Evolutionary conservation across 192 early-diverging fungal species (phyloP), one percentile per base, ranked within the genome.

Genomic region (Funneliformis mosseae): DNA sequence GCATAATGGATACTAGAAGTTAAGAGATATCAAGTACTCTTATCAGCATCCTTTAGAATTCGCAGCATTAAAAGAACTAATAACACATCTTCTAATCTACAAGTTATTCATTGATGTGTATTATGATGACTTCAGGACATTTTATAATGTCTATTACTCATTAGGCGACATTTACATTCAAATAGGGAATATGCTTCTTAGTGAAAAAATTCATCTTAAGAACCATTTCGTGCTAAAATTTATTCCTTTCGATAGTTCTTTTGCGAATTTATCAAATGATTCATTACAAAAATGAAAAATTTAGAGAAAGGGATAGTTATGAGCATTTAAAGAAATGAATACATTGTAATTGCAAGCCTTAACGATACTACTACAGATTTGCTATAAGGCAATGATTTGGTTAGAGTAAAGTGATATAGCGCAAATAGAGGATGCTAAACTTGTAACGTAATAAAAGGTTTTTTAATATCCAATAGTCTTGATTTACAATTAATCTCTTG

Each of bases 321-420:
- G 41, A 9, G 21, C 23, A 4, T 25, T 0, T 3, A 71, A 46
- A 18, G 21, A 43, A 16, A 6, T 39, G 28, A 71, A 43, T 14
- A 4, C n/a, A 1, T 41, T 18, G 39, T 71, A 42, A 46, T 71
- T 43, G 69, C 69, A 64, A 71, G 69, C 23, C 16, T 43, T 14
- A 38, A 14, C 1, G 38, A 46, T 71, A 38, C 42, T 4, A 71
- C 69, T 33, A 41, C 69, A 4, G 42, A 70, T 70, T 70, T 70
- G 28, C 68, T 12, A 70, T 28, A 70, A 45, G 70, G 70, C 7
- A 72, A 72, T 46, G 70, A 72, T 46, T 42, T 72, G 21, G 70
- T 11, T 23, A 21, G 38, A 46, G 70, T 72, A 9, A 72, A 72
- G 25, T 4, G 69, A n/a, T 21, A 72, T 21, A 21, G 18, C 0